A percentile compares a stretch with the other conserved stretches of the same genome.
Conservation (phyloP, 257 asterid genomes). For the Jacaranda mimosifolia region DNA sequence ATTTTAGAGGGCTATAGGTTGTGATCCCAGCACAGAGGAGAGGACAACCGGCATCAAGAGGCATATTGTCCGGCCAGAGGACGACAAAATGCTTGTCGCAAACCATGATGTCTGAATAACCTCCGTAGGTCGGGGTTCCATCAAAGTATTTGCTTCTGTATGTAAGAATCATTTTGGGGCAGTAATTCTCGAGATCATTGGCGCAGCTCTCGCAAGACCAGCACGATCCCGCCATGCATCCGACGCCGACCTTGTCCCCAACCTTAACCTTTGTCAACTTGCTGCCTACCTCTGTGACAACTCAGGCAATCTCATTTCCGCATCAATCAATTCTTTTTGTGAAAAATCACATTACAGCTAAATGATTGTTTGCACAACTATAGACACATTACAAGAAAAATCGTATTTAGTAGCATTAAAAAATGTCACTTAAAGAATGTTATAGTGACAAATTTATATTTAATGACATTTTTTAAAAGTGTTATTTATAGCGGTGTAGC, state of each 20-base stretch:
- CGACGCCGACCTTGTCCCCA: slow-evolving; percentile 47
- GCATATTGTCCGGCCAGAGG: slow-evolving; percentile 43
- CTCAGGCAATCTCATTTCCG: slow-evolving; percentile 45
- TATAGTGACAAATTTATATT: no score
- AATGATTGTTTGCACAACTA: not conserved
- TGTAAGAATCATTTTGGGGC: slow-evolving; percentile 45
- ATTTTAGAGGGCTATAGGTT: slow-evolving; percentile 43
- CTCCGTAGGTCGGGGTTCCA: slow-evolving; percentile 48
- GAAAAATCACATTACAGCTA: not conserved
- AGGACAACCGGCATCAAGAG: slow-evolving; percentile 43
- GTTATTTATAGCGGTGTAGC: no score
- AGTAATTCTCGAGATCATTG: slow-evolving; percentile 42
- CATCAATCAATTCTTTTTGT: not conserved
- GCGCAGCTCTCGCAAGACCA: slow-evolving; percentile 36
- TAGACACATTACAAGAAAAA: no score
- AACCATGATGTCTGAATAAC: slow-evolving; percentile 47
- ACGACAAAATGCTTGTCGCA: slow-evolving; percentile 45
- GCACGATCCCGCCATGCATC: slow-evolving; percentile 48
- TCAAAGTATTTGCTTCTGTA: slow-evolving; percentile 44
- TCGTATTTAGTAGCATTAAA: no score
- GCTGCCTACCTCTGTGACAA: slow-evolving; percentile 44
- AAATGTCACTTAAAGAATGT: no score
- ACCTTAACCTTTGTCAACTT: slow-evolving; percentile 40
- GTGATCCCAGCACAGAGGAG: slow-evolving; percentile 48
- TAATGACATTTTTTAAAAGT: no score